Evolutionary conservation across 2,329 filamentous ascomycete species (phyloP), one percentile per base, ranked within the genome.

Genomic region (Amauroascus verrucosus): DNA sequence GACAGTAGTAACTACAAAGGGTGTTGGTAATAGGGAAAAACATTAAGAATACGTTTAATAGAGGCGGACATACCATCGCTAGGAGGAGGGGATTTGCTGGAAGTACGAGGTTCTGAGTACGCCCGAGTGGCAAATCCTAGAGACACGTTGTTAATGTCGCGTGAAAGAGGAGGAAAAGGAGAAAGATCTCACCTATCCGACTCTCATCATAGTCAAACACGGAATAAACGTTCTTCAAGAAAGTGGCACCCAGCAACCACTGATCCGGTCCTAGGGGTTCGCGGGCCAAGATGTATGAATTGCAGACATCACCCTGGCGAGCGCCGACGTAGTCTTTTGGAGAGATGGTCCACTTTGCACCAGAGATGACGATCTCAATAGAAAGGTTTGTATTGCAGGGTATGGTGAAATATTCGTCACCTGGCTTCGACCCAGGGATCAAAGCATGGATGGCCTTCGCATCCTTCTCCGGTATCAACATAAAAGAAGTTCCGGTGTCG

Each of bases 151-250:
- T 54, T 41, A 51, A 28, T 5, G 14, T 22, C 14, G 13, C 30
- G 41, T 14, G 1, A 22, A 1, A 16, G 30, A n/a, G 37, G n/a
- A 45, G 38, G 26, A 37, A 52, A 46, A 18, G 38, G 47, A 22
- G 37, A n/a, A 11, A 8, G 7, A n/a, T 16, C 49, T 51, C 28
- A 55, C 72, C 72, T 37, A 75, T 64, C 40, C 65, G 63, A 33
- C 61, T 62, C 35, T 71, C 63, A 48, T 91, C 88, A 51, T 80
- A 80, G 66, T 95, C 89, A 65, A 94, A 95, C 22, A 93, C 83
- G 1, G 81, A 76, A 65, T 95, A 95, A 14, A 95, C 88, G 61
- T 94, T 95, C 72, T 94, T 95, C 57, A 95, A 70, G 62, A 95
- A 95, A 0, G 85, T 80, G 59, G 89, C 88, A 1, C 89, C 89